Base-by-base conservation (phyloP, 768 basidiomycete genomes). In the Termitomyces sp. region DNA sequence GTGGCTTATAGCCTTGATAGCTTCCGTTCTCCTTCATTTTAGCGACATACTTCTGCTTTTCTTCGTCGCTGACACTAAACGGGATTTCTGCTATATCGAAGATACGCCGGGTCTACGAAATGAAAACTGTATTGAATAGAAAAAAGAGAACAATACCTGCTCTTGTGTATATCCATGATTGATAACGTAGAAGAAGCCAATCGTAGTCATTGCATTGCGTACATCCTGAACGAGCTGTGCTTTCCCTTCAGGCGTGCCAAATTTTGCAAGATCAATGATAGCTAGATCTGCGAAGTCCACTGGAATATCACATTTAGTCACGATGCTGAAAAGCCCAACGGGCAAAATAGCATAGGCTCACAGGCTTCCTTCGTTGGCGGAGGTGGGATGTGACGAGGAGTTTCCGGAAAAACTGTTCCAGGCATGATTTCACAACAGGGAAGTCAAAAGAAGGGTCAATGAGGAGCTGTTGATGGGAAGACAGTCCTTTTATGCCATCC, bases 251-350 rank as follows among this genome's bases (percentile, higher is more conserved):
- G 69, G 65, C 7, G 76, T 81, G 6, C 60, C 57, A 2, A 73
- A 76, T 53, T 74, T 73, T 5, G 82, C 74, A 20, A 87, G 66
- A 62, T 86, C 84, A 60, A 87, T 78, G 58, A 81, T 75, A 0
- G 81, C 75, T n/a, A 87, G 76, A 42, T 84, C 81, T 0, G 81
- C 85, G 53, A 67, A 74, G 57, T 75, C 75, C 63, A 76, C 70
- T 73, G 36, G 22, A 38, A 28, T n/a, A 13, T 6, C n/a, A 20
- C 8, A 12, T 59, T n/a, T 18, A 63, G 28, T 46, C 8, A 32
- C 40, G n/a, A 15, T 13, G 15, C 18, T 42, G n/a, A n/a, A n/a
- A n/a, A n/a, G n/a, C n/a, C n/a, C n/a, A 15, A 18, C 12, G 16
- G 13, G 33, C 4, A 16, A 20, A 2, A 20, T 2, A 15, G n/a